Percentiles rank a stretch among this genome's conserved stretches.
These are phyloP conservation scores for Paracoccidioides brasiliensis DNA, from an alignment of 2,329 filamentous ascomycete species.

Conservation along the genomic window DNA sequence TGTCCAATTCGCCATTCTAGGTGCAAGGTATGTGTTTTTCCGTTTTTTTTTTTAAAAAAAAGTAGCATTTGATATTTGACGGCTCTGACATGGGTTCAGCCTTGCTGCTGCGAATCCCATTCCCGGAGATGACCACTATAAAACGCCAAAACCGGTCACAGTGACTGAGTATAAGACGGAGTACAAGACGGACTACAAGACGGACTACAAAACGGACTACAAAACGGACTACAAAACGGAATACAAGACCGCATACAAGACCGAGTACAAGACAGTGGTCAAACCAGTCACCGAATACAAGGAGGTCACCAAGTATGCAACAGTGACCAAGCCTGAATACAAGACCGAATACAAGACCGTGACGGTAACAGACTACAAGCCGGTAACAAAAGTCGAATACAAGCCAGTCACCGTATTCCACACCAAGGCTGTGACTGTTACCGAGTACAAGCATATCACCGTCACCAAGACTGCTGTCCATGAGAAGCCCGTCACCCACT, in stretches of 20 bases:
- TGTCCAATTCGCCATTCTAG: slow-evolving; percentile 3
- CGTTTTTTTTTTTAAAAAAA: not conserved
- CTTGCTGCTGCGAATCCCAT: slow-evolving; percentile 3
- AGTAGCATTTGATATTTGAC: not conserved
- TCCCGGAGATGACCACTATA: slow-evolving; percentile 2
- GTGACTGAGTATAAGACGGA: slow-evolving; percentile 1
- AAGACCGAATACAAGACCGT: not conserved
- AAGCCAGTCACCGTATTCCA: slow-evolving; percentile 3
- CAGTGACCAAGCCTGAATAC: not conserved
- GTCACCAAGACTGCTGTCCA: slow-evolving; percentile 2
- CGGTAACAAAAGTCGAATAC: slow-evolving; percentile 2
- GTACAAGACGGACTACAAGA: slow-evolving; percentile 1
- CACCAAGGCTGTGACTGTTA: slow-evolving; percentile 1
- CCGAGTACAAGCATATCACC: not conserved
- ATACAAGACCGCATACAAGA: not conserved
- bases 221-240: not conserved
- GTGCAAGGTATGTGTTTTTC: slow-evolving; percentile 1
- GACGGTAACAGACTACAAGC: slow-evolving; percentile 6
- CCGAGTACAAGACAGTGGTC: not conserved
- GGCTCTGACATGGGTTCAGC: not conserved
- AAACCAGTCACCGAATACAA: not conserved
- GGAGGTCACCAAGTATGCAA: not conserved
- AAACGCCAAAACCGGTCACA: not conserved
- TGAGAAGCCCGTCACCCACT: slow-evolving; percentile 1
- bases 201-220: not conserved